Conservation (phyloP, 805 yeast species). For the Kuraishia hungarica region DNA sequence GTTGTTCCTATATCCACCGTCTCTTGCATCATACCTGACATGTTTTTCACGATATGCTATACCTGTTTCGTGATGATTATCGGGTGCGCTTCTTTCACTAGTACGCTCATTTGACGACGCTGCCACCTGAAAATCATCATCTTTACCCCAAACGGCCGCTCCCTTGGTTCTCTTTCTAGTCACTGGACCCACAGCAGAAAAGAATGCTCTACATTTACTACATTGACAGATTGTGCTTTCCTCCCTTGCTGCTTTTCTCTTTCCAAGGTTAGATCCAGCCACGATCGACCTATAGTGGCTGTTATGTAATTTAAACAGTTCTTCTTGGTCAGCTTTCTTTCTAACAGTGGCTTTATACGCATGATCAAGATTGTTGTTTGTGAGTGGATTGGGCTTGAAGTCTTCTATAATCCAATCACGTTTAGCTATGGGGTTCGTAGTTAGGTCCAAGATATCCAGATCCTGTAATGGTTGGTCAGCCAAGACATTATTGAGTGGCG, state of each 20-base stretch:
- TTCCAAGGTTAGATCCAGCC: too few species aligned
- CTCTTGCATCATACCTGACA: slow-evolving; percentile 7
- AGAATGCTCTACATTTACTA: neutral
- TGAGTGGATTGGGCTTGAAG: slow-evolving; percentile 21
- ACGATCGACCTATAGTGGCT: neutral
- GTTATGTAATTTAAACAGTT: neutral
- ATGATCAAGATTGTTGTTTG: neutral
- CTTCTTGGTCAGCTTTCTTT: neutral
- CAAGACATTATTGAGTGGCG: too few species aligned
- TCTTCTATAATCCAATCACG: slow-evolving; percentile 28
- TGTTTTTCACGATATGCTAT: too few species aligned
- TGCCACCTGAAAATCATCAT: too few species aligned
- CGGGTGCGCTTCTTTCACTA: too few species aligned
- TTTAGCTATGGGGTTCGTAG: slow-evolving; percentile 16
- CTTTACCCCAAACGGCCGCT: neutral
- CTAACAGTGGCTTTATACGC: slow-evolving; percentile 1
- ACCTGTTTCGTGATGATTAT: too few species aligned
- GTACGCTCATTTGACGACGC: too few species aligned
- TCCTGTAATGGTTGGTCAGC: neutral
- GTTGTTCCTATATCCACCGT: slow-evolving; percentile 12
- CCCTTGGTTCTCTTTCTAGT: neutral
- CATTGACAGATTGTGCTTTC: neutral
- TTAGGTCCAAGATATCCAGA: slow-evolving; percentile 11
- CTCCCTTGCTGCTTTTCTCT: too few species aligned
- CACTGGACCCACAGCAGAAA: neutral